Base-by-base conservation (phyloP, 345 rosid species). In the Gossypium rotundifolium region DNA sequence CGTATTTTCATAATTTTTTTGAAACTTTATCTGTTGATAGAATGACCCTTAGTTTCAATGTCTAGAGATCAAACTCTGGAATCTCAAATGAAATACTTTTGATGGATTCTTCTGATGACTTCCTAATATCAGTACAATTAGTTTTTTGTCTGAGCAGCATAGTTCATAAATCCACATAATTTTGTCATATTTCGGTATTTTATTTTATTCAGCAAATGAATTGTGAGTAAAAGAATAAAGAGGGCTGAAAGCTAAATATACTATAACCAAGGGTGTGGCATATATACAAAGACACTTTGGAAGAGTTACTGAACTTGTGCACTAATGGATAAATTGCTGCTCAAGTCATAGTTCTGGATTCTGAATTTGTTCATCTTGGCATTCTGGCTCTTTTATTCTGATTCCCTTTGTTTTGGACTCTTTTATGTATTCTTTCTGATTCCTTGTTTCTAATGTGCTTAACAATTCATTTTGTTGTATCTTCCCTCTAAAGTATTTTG, bases 1-100 rank as follows among this genome's bases (percentile, higher is more conserved):
- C 22, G 14, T 61, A 18, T 70, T 68, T 63, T 61, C 38, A 38
- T 44, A 13, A 70, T 71, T 66, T 12, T 81, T 18, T 70, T 55
- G 17, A 46, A 59, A 61, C 48, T 51, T 71, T 23, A 40, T 51
- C 48, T 66, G 45, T 33, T 33, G 40, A 33, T 33, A 33, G 40
- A 33, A 33, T 33, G 40, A 33, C 40, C 40, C 40, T 1, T 33
- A 5, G 40, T 33, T 33, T 33, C 40, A 33, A 33, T 33, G 40
- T 33, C 40, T 5, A 33, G 40, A 33, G 40, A 33, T 33, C 40
- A 33, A 33, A 33, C 7, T 33, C 40, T 33, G 40, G 40, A 33
- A 33, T 33, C 40, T 33, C 40, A 33, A 33, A 0, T 33, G 40
- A 33, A 33, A 5, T 33, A 4, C 40, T 33, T 33, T 33, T 33